phyloP scores from a whole-genome alignment of 164 flowering plant genomes.

The Berberis vulgaris region DNA sequence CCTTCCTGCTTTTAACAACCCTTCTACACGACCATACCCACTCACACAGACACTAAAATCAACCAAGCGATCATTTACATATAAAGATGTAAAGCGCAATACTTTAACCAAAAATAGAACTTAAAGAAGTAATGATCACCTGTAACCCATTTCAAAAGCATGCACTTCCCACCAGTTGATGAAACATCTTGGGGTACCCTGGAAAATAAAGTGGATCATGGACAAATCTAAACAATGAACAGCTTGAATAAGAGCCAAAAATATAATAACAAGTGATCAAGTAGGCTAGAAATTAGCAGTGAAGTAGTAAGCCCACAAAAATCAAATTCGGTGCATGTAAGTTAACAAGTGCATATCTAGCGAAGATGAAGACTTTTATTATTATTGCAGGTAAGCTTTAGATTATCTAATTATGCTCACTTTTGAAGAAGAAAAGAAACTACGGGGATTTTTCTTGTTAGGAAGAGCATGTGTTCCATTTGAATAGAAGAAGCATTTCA shows the following conservation, averaged over 20 bases:
- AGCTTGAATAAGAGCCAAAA: background rate
- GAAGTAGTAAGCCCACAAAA: background rate
- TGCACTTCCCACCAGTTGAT: conserved; percentile 85
- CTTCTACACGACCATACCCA: too few relatives aligned
- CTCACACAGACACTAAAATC: too few relatives aligned
- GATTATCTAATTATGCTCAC: too few relatives aligned
- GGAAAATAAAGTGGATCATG: conserved; percentile 3
- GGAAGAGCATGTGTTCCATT: too few relatives aligned
- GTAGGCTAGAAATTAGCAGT: background rate
- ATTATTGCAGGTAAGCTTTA: too few relatives aligned
- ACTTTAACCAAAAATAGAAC: background rate
- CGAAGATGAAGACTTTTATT: background rate
- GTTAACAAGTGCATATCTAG: background rate
- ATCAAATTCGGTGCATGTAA: background rate
- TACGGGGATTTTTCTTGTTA: too few relatives aligned
- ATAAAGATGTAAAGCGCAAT: background rate
- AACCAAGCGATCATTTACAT: background rate
- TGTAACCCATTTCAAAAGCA: conserved; percentile 71
- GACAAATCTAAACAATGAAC: background rate
- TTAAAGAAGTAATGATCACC: conserved; percentile 30
- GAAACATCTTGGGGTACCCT: conserved; percentile 97
- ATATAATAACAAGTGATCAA: background rate
- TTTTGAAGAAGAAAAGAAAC: too few relatives aligned
- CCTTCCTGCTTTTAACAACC: too few relatives aligned
- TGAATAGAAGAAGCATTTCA: too few relatives aligned